Percentiles rank a stretch among this genome's conserved stretches.
Evolutionary conservation across 2,329 filamentous ascomycete species (phyloP).

Genomic region (Piedraia hortae): DNA sequence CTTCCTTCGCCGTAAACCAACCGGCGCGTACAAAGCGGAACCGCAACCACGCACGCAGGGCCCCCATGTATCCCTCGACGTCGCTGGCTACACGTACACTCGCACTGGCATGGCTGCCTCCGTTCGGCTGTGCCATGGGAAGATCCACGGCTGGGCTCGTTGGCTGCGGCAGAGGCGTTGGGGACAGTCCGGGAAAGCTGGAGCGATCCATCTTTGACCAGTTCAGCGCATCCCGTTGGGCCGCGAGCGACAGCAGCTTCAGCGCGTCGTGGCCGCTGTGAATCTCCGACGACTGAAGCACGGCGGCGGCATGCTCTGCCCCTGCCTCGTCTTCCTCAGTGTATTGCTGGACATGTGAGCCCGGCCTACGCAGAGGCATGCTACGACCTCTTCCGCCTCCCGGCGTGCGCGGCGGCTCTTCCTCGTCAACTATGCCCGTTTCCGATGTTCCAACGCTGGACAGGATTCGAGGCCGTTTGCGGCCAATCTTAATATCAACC

Average conservation of each 20-base stretch:
- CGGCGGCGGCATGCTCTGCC: constrained; percentile 30
- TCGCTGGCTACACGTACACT: constrained; percentile 9
- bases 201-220: constrained; percentile 4
- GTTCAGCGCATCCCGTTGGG: constrained; percentile 8
- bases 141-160: constrained; percentile 7
- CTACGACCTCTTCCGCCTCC: constrained; percentile 37
- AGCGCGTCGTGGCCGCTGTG: constrained; percentile 83
- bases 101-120: constrained; percentile 3
- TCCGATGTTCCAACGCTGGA: constrained; percentile 10
- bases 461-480: constrained; percentile 29
- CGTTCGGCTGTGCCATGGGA: constrained; percentile 5
- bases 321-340: constrained; percentile 28
- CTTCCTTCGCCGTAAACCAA: constrained; percentile 86
- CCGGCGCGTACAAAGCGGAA: constrained; percentile 89
- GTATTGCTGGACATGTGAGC: constrained; percentile 12
- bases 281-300: constrained; percentile 36
- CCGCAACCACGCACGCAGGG: constrained; percentile 64
- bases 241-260: constrained; percentile 73
- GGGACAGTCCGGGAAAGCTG: constrained; percentile 6
- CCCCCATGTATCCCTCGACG: constrained; percentile 24
- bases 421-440: constrained; percentile 19
- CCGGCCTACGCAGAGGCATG: constrained; percentile 38
- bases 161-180: constrained; percentile 4
- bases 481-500: constrained; percentile 44
- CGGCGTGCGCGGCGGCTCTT: constrained; percentile 31